phyloP scores from a whole-genome alignment of 495 filamentous ascomycete genomes.

The Aspergillus indologenus region DNA sequence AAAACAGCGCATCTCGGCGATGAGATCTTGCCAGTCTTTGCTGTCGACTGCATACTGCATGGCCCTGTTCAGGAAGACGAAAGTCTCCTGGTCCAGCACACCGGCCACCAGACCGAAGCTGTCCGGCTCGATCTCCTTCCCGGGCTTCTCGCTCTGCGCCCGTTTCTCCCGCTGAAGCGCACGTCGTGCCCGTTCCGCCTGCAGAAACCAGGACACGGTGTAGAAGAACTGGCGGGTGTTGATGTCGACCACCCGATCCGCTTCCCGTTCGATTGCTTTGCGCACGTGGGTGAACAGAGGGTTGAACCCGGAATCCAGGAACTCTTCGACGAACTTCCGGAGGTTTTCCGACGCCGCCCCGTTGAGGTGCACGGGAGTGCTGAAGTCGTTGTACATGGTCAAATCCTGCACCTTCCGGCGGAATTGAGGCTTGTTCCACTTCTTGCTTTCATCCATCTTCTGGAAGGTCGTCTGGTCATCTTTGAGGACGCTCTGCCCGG shows the following conservation, averaged over 20 bases:
- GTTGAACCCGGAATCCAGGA: slow-evolving; percentile 94
- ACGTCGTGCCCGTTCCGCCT: slow-evolving; percentile 78
- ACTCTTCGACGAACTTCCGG: slow-evolving; percentile 82
- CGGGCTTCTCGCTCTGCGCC: slow-evolving; percentile 32
- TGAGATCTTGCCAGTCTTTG: slow-evolving; percentile 83
- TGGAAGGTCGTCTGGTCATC: slow-evolving; percentile 67
- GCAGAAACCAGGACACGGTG: slow-evolving; percentile 88
- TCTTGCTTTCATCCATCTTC: slow-evolving; percentile 91
- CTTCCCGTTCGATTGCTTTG: slow-evolving; percentile 87
- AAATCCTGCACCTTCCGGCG: slow-evolving; percentile 62
- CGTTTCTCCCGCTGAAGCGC: slow-evolving; percentile 47
- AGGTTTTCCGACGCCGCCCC: slow-evolving; percentile 67
- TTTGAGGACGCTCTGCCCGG: slow-evolving; percentile 78
- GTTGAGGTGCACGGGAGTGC: slow-evolving; percentile 64
- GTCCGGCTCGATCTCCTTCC: slow-evolving; percentile 58
- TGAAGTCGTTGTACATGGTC: slow-evolving; percentile 66
- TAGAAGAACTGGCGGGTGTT: slow-evolving; percentile 89
- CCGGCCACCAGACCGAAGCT: slow-evolving; percentile 83
- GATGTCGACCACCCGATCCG: slow-evolving; percentile 69
- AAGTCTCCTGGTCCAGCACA: slow-evolving; percentile 88
- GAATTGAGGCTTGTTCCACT: slow-evolving; percentile 75
- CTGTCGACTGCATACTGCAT: slow-evolving; percentile 76
- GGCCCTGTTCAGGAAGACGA: slow-evolving; percentile 77
- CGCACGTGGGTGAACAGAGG: slow-evolving; percentile 84
- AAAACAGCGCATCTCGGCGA: slow-evolving; percentile 87